A percentile compares a stretch with the other conserved stretches of the same genome.
Evolutionary conservation across 805 yeast species (phyloP).

Genomic region (Millerozyma miso): DNA sequence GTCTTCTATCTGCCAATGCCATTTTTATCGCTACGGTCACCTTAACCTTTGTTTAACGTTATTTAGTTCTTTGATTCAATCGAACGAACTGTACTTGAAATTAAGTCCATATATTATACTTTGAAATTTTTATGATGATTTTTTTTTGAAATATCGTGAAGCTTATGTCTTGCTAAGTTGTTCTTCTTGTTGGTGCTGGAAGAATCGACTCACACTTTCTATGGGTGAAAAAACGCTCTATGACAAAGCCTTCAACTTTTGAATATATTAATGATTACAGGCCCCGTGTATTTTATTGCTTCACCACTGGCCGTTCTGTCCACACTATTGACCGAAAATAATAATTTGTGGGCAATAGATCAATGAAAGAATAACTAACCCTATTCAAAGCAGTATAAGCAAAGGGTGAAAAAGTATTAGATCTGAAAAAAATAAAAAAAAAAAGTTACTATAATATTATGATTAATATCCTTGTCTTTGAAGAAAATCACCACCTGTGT

Average conservation of each 20-base stretch:
- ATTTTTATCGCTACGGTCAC: conserved; percentile 21
- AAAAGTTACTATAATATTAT: neutral
- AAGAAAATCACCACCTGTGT: neutral
- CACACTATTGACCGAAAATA: neutral
- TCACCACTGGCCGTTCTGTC: neutral
- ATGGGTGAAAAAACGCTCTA: neutral
- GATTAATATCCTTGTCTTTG: conserved; percentile 1
- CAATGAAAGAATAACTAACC: neutral
- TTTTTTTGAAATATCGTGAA: neutral
- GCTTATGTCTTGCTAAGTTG: neutral
- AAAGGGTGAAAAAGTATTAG: neutral
- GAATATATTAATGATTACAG: neutral
- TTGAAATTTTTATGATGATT: neutral
- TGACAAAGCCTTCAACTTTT: neutral
- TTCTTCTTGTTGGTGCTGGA: neutral
- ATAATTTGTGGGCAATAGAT: neutral
- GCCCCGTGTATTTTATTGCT: neutral
- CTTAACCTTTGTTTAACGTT: neutral
- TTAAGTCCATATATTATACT: neutral
- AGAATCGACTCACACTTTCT: neutral
- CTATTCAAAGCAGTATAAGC: neutral
- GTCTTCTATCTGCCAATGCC: conserved; percentile 70
- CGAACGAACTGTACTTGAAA: neutral
- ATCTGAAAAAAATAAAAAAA: neutral
- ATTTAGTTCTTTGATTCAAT: neutral